These are phyloP conservation scores for Coemansia nantahalensis DNA, from an alignment of 192 early-diverging fungal species.

Conservation along the genomic window DNA sequence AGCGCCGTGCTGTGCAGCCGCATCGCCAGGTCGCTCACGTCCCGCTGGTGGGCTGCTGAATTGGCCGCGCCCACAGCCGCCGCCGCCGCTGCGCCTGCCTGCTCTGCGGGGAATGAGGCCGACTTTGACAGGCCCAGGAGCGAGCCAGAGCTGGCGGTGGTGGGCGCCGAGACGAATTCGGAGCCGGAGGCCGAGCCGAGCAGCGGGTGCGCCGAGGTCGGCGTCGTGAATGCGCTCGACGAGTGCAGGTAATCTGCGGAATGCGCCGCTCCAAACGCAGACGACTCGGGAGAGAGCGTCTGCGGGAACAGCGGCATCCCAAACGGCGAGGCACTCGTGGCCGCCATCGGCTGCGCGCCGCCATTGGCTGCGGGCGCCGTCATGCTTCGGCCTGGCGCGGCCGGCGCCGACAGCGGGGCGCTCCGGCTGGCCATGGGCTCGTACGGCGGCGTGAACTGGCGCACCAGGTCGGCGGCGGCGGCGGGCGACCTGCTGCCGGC, in stretches of 20 bases:
- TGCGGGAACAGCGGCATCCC: constrained; percentile 19
- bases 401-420: neutral
- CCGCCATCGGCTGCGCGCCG: constrained; percentile 19
- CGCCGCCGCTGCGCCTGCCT: no score
- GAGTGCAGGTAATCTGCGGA: constrained; percentile 3
- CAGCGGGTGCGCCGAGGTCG: constrained; percentile 2
- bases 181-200: constrained; percentile 2
- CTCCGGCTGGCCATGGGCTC: constrained; percentile 16
- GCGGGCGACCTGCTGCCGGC: constrained; percentile 21
- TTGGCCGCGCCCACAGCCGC: neutral
- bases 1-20: constrained; percentile 42
- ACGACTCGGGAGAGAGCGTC: constrained; percentile 20
- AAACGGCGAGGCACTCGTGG: constrained; percentile 5
- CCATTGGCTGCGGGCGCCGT: constrained; percentile 6
- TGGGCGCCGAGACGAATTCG: neutral
- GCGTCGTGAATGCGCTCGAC: constrained; percentile 19
- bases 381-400: neutral
- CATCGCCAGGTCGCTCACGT: constrained; percentile 30
- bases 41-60: constrained; percentile 7
- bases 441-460: constrained; percentile 48
- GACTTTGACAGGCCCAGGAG: no score
- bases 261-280: constrained; percentile 8
- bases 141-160: no score
- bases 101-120: no score
- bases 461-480: constrained; percentile 36